A percentile compares a stretch with the other conserved stretches of the same genome.
phyloP scores from a whole-genome alignment of 2,329 filamentous ascomycete genomes.

The Verticillium alfalfae region DNA sequence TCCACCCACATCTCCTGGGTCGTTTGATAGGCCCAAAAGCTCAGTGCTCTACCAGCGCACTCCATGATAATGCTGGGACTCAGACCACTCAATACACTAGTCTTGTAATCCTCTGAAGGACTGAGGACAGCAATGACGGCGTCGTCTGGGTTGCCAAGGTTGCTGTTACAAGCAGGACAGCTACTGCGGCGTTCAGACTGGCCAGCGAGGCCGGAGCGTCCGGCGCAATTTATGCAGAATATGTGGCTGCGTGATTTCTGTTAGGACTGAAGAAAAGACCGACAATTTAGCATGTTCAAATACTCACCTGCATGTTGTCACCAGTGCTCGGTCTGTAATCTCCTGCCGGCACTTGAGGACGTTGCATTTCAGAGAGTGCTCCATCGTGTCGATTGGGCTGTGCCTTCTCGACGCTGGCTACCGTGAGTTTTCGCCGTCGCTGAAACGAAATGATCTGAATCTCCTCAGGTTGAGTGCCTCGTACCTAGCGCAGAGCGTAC shows the following conservation, averaged over 20 bases:
- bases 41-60: constrained; percentile 71
- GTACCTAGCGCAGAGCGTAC: too few relatives aligned
- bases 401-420: neutral
- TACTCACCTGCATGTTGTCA: constrained; percentile 78
- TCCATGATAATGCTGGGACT: constrained; percentile 81
- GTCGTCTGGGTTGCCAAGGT: constrained; percentile 67
- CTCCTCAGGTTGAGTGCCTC: too few relatives aligned
- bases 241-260: constrained; percentile 59
- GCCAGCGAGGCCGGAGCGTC: constrained; percentile 55
- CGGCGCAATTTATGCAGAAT: constrained; percentile 74
- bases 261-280: neutral
- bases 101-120: constrained; percentile 85
- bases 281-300: neutral
- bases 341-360: constrained; percentile 67
- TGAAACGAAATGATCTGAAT: neutral
- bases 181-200: constrained; percentile 38
- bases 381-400: constrained; percentile 45
- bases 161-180: constrained; percentile 73
- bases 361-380: constrained; percentile 74
- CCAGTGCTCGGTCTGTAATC: constrained; percentile 66
- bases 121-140: constrained; percentile 66
- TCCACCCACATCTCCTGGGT: constrained; percentile 69
- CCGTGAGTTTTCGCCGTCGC: too few relatives aligned
- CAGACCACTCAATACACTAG: constrained; percentile 75
- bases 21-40: constrained; percentile 83